Conservation (phyloP, 169 alveolate species). For the Sarcocystis neurona region DNA sequence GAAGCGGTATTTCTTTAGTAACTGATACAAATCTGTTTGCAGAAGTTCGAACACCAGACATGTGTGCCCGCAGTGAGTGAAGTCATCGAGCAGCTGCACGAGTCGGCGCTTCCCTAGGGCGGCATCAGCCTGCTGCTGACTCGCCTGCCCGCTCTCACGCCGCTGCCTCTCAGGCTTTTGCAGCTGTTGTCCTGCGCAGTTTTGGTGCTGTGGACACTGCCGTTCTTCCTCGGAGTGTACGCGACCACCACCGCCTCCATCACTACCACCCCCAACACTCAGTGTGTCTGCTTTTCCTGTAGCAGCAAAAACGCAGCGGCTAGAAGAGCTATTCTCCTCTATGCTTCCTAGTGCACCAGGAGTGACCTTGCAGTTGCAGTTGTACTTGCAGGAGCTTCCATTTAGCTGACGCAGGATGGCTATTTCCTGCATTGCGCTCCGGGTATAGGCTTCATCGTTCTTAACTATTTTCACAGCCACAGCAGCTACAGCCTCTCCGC, state of each 20-base stretch:
- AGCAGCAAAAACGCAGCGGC: too few relatives aligned
- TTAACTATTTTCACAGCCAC: slow-evolving; percentile 71
- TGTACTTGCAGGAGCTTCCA: too few relatives aligned
- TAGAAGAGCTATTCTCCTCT: too few relatives aligned
- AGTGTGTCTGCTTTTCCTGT: too few relatives aligned
- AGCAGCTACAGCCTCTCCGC: background rate
- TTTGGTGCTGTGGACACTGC: too few relatives aligned
- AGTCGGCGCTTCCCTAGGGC: slow-evolving; percentile 24
- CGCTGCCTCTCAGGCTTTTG: slow-evolving; percentile 15
- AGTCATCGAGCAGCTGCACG: slow-evolving; percentile 71
- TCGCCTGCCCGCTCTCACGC: background rate
- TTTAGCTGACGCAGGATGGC: slow-evolving; percentile 66
- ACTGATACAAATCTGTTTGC: slow-evolving; percentile 70
- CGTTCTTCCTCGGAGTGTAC: too few relatives aligned
- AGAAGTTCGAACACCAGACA: slow-evolving; percentile 76
- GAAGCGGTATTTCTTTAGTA: slow-evolving; percentile 62
- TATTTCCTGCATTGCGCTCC: slow-evolving; percentile 72
- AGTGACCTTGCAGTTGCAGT: too few relatives aligned
- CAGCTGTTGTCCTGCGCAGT: too few relatives aligned
- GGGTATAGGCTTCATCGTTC: slow-evolving; percentile 74
- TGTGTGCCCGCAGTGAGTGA: slow-evolving; percentile 72
- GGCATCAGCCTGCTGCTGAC: background rate
- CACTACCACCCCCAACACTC: too few relatives aligned
- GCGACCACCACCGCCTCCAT: too few relatives aligned
- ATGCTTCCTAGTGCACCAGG: too few relatives aligned